Evolutionary conservation across 2,329 filamentous ascomycete genomes (phyloP), one percentile per base, ranked within the genome.

Genomic region (Phoma sp.): DNA sequence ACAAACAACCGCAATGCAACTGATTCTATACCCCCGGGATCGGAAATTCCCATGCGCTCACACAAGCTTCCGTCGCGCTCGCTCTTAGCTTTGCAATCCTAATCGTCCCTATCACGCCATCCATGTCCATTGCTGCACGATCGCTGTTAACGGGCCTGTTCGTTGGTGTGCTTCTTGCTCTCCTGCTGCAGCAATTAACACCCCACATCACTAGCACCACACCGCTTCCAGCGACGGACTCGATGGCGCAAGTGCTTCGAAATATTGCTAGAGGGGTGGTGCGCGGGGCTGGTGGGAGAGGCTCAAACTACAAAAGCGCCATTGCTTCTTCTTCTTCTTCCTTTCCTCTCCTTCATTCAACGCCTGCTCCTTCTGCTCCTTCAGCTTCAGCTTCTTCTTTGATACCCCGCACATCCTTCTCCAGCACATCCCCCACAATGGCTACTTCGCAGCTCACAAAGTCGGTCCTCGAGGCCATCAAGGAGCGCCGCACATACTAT

Each of bases 401-500:
- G 19, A 47, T 43, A 44, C 19, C 51, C 35, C 50, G 21, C 46
- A 56, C 41, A 46, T 27, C 51, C 24, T 64, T 65, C 46, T 68
- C 65, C 2, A 59, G 65, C 35, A 60, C 64, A 29, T 50, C 67
- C 39, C 44, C 69, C 57, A 74, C 60, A 29, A 80, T 80, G 77
- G 67, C 76, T 44, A 31, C 47, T 36, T 55, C 63, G 21, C 53
- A 56, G 32, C 53, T 51, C 38, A 52, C 47, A 27, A 57, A 48
- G 48, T 68, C 68, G 64, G 43, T 49, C 50, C 75, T 91, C 74
- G 80, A 87, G 59, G 83, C 86, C 71, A 74, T 89, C 81, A 84
- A 86, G 80, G 74, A 78, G 74, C 89, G 90, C 73, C 88, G 90
- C 76, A 84, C 85, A 72, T 78, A 83, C 81, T 92, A 93, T 80